Base-by-base conservation (phyloP, 148 eudicot genomes). In the Silene uniflora region DNA sequence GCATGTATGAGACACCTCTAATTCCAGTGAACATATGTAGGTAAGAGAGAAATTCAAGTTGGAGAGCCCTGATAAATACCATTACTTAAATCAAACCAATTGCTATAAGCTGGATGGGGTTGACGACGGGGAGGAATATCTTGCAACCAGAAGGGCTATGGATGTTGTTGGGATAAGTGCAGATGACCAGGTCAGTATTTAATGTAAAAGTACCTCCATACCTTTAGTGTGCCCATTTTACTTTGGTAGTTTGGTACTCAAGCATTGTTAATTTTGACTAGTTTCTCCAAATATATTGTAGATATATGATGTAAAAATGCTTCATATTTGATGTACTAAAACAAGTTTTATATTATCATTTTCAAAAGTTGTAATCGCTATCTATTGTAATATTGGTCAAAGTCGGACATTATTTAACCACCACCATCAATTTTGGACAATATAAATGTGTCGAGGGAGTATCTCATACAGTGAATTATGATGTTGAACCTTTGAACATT, bases 71-170 rank as follows among this genome's bases (percentile, higher is more conserved):
- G 82, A 86, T 64, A 84, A 89, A 63, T 95, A 62, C 79, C 96
- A 92, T 78, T 95, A 92, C 86, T 87, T 95, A 44, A 95, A 95
- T 81, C 98, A 95, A 85, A 88, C 98, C 23, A 89, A 87, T 62
- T 92, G 92, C 75, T 90, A 76, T 81, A 88, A 79, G 73, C 86
- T 95, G 73, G 96, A 88, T 78, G 97, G 92, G 47, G 85, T 95
- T 61, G 84, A 84, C 76, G 98, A 95, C 81, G 79, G 86, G 54
- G 89, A 89, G 76, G 98, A 95, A 68, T 95, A 92, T 88, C 96
- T 95, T 60, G 97, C 96, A 19, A 95, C 93, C 49, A 86, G 89
- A 86, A 89, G 98, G 83, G 98, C 98, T 54, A 95, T 95, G 98
- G 98, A 95, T 78, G 86, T 95, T 69, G 98, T 95, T 78, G 98